A percentile compares a stretch with the other conserved stretches of the same genome.
Evolutionary conservation across 2,329 filamentous ascomycete genomes (phyloP).

Genomic region (Ophiostoma ulmi): DNA sequence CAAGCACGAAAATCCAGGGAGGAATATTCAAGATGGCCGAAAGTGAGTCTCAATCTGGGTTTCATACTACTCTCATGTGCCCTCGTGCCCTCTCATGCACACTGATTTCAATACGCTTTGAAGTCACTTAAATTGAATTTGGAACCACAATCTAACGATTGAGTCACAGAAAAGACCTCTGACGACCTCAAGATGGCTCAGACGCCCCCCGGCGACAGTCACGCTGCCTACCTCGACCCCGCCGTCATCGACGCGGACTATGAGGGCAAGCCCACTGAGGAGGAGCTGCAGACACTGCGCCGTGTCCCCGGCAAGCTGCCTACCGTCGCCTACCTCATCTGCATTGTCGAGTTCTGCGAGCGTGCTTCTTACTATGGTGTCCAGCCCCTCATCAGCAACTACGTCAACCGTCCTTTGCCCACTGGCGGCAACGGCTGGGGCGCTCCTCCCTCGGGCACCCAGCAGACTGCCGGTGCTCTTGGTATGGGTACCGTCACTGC

Average conservation of each 20-base stretch:
- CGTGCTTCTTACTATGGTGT: constrained; percentile 75
- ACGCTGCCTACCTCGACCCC: constrained; percentile 23
- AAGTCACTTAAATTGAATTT: not conserved
- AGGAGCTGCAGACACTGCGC: constrained; percentile 57
- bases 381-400: constrained; percentile 63
- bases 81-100: not conserved
- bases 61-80: not conserved
- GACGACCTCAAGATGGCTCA: constrained; percentile 19
- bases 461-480: constrained; percentile 53
- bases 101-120: not conserved
- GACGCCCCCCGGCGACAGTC: constrained; percentile 20
- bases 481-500: constrained; percentile 52
- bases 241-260: constrained; percentile 27
- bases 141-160: not conserved
- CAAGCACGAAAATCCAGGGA: constrained; percentile 14
- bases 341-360: constrained; percentile 69
- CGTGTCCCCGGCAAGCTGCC: constrained; percentile 61
- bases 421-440: constrained; percentile 47
- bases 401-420: constrained; percentile 54
- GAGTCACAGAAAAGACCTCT: constrained; percentile 17
- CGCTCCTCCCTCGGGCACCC: constrained; percentile 38
- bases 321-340: constrained; percentile 62
- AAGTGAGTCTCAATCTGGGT: constrained; percentile 16
- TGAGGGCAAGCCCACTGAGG: constrained; percentile 53
- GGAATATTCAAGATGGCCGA: constrained; percentile 18